phyloP scores from a whole-genome alignment of 164 flowering plant species.

The Hamamelis virginiana region DNA sequence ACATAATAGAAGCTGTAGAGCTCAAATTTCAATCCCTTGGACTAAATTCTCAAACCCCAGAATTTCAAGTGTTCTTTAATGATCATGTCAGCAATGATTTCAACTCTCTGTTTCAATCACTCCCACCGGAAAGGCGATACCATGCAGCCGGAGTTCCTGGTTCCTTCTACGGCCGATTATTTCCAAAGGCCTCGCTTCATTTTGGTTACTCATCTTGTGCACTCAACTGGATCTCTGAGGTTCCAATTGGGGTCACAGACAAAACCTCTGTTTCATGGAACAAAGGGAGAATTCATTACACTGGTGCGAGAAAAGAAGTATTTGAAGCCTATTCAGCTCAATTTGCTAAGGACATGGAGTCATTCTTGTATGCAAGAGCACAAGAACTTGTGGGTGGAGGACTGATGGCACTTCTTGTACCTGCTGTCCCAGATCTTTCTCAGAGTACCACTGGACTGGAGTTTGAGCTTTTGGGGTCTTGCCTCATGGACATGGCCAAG shows the following conservation, averaged over 20 bases:
- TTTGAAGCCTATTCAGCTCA: neutral
- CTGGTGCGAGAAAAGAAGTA: neutral
- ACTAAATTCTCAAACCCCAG: neutral
- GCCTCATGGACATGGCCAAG: constrained; percentile 4
- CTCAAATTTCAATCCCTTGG: neutral
- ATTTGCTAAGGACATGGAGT: neutral
- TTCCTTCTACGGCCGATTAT: neutral
- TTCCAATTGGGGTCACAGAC: neutral
- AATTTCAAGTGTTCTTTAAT: constrained; percentile 1
- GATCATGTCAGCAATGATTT: neutral
- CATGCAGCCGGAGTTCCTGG: neutral
- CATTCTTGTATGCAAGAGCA: neutral
- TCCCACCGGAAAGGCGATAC: neutral
- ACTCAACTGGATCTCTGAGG: neutral
- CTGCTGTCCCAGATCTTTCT: too few relatives aligned
- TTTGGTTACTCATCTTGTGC: neutral
- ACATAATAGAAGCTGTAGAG: neutral
- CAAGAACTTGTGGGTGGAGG: constrained; percentile 1
- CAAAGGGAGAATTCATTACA: constrained; percentile 1
- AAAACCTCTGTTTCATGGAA: constrained; percentile 4
- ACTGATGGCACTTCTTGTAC: too few relatives aligned
- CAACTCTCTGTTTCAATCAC: neutral
- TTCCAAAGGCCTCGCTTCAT: constrained; percentile 1
- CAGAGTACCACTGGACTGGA: too few relatives aligned
- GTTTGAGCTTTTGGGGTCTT: neutral